Evolutionary conservation across 441 rosid species (phyloP), one percentile per base, ranked within the genome.

Genomic region (Erodium moschatum): DNA sequence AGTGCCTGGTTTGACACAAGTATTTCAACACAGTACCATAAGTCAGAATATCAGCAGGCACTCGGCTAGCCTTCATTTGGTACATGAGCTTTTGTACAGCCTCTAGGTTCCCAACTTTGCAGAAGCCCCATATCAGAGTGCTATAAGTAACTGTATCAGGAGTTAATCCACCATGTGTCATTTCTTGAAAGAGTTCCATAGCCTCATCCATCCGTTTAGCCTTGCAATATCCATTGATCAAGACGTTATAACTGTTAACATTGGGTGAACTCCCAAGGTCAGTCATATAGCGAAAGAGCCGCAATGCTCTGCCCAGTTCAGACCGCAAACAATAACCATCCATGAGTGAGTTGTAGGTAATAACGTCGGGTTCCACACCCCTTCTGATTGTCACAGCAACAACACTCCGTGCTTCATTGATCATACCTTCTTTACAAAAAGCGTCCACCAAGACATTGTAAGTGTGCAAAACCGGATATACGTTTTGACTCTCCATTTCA

Each of bases 331-430:
- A 63, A 7, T 63, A 63, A 8, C 40, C 66, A 5, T 29, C 19
- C 10, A 63, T 13, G 5, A 63, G n/a, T 20, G 78, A 73, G 67
- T 33, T 74, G 38, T 78, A 73, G 24, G 78, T 77, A 12, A 4
- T 46, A 2, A 52, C 10, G 44, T 75, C 46, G 16, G 79, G 80
- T 54, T 71, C 76, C 67, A 44, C 20, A 3, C 80, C 72, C 8
- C 15, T 65, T 66, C n/a, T 70, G 1, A 29, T 29, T 4, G 4
- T 78, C 0, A 10, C 12, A 0, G n/a, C 52, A 12, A 54, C 61
- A 54, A 54, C 20, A 16, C 21, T 15, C 4, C 72, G 1, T 18
- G 83, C 81, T 67, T 85, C 70, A 58, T n/a, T 62, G 18, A 67
- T 65, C 67, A 54, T 74, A 5, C 76, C 75, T 29, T 29, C n/a